Conservation (phyloP, 257 asterid species). For the Nicotiana tomentosiformis region DNA sequence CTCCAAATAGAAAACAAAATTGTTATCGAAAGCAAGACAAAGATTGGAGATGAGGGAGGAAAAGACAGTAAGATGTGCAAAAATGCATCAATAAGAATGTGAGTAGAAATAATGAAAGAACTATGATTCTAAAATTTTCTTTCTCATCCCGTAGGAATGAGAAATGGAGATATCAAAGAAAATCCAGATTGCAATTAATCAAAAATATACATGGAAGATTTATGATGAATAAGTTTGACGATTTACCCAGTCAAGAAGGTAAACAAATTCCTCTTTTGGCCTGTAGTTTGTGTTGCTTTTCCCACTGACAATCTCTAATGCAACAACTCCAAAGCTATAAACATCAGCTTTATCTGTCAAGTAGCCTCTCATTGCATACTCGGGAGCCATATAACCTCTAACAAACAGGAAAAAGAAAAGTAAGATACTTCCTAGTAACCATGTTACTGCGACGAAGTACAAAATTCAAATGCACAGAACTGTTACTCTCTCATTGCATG, state of each 20-base stretch:
- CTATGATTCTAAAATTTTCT: neutral
- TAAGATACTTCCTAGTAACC: neutral
- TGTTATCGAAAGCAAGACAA: neutral
- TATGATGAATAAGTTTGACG: too few relatives aligned
- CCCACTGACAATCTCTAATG: conserved; percentile 44
- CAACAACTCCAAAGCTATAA: conserved; percentile 42
- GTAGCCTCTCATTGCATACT: conserved; percentile 48
- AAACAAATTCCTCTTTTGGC: conserved; percentile 47
- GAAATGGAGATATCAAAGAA: neutral
- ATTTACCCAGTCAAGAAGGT: conserved; percentile 47
- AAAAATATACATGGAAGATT: neutral
- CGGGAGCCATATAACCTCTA: conserved; percentile 49
- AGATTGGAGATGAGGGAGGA: neutral
- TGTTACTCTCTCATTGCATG: neutral
- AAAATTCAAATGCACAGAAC: neutral
- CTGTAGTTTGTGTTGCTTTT: conserved; percentile 44
- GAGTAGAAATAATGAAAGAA: neutral
- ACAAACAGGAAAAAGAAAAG: neutral
- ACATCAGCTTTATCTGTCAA: conserved; percentile 47
- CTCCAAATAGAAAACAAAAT: neutral
- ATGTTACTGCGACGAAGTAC: neutral
- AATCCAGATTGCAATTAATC: neutral
- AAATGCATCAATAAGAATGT: neutral
- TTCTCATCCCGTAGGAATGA: neutral
- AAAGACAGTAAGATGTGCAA: neutral